A percentile compares a stretch with the other conserved stretches of the same genome.
Evolutionary conservation across 202 grass and related monocot species (phyloP).

Genomic region (Cymbopogon flexuosus): DNA sequence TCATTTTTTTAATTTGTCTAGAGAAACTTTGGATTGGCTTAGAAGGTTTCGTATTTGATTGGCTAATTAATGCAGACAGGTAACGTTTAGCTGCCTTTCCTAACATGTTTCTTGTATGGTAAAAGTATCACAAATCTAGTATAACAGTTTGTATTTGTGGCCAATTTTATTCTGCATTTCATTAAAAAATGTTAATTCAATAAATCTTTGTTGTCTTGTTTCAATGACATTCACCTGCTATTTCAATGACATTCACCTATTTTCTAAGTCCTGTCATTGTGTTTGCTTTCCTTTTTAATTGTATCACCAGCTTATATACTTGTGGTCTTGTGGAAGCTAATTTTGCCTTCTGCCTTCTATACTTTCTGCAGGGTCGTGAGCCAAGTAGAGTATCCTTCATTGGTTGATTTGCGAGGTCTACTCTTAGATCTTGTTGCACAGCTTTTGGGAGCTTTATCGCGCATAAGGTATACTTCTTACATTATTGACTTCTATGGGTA

Average conservation of each 20-base stretch:
- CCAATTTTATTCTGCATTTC: neutral
- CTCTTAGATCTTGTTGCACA: conserved; percentile 97
- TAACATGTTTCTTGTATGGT: conserved; percentile 4
- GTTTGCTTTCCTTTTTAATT: conserved; percentile 5
- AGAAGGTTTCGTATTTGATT: conserved; percentile 93
- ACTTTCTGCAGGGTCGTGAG: conserved; percentile 69
- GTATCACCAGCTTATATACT: neutral
- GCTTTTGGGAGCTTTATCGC: conserved; percentile 88
- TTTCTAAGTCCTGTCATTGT: neutral
- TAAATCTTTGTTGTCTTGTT: neutral
- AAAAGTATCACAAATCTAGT: neutral
- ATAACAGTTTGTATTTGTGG: neutral
- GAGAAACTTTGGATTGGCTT: conserved; percentile 92
- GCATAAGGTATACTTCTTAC: conserved; percentile 62
- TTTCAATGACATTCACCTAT: neutral
- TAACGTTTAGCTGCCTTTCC: conserved; percentile 34
- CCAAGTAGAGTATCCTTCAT: conserved; percentile 93
- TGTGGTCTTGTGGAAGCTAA: conserved; percentile 25
- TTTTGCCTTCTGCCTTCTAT: neutral
- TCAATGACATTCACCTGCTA: neutral
- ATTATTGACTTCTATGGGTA: conserved; percentile 17
- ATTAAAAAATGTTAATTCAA: neutral
- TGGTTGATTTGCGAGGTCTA: conserved; percentile 88
- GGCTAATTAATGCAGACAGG: conserved; percentile 99
- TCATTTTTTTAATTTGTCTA: conserved; percentile 39